Base-by-base conservation (phyloP, 1,284 basidiomycete species). In the Mycena sp. region DNA sequence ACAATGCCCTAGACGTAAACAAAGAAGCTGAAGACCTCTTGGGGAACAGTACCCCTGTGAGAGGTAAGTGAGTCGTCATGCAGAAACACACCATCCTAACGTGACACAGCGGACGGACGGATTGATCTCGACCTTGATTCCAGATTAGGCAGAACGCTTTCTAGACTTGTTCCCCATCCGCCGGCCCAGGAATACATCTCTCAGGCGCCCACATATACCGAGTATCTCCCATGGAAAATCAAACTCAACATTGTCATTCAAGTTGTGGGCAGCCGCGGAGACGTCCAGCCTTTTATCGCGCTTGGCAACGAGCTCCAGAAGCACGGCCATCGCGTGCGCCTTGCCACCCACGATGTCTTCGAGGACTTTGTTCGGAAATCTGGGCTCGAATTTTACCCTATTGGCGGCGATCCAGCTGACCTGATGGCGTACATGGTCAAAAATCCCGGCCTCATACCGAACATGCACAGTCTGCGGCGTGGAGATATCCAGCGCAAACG, bases 351-450 rank as follows among this genome's bases (percentile, higher is more conserved):
- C 70, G 91, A 89, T 52, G 96, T 99, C 77, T 99, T 97, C 78
- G 88, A 89, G 74, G 88, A 90, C 38, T 99, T 97, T 67, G 82
- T 87, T 95, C 89, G 98, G 61, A 93, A 96, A 79, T 91, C 94
- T 90, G 95, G 94, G 2, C 97, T 99, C 69, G 95, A 96, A 71
- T 99, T 94, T 76, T 90, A 89, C 19, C 92, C 89, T 70, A 93
- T 99, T 25, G 97, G 97, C 14, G 97, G 98, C 21, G 97, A 99
- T 76, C 97, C 97, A 2, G 95, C 96, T 2, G 96, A 98, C 76
- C 82, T 99, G 53, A 93, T 95, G 93, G 85, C 72, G 53, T 78
- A 77, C 60, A 78, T 79, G 77, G 76, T 78, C 23, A 72, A 72
- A 41, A 78, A 76, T 72, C 77, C 77, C 25, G 77, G 77, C 10